Conservation (phyloP, 495 filamentous ascomycete genomes). For the Evernia prunastri region DNA sequence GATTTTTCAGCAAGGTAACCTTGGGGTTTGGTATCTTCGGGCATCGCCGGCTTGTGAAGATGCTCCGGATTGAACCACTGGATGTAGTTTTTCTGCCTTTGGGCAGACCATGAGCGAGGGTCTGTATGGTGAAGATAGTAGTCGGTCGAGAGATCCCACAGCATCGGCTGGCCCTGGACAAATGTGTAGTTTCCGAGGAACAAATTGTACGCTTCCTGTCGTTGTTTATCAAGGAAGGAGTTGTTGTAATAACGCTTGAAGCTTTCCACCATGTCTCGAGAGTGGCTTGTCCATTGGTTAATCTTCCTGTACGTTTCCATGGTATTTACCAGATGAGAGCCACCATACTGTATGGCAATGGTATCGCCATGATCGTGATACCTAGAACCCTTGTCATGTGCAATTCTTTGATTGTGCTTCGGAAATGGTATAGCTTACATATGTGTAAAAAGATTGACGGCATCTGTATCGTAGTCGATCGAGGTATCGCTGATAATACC, state of each 20-base stretch:
- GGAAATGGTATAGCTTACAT: slow-evolving; percentile 48
- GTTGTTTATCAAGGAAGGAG: slow-evolving; percentile 90
- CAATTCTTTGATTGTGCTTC: neutral
- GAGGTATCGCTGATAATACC: slow-evolving; percentile 74
- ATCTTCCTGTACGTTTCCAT: slow-evolving; percentile 99
- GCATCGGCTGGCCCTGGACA: slow-evolving; percentile 83
- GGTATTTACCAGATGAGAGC: slow-evolving; percentile 94
- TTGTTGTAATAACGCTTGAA: slow-evolving; percentile 99
- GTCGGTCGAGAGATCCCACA: slow-evolving; percentile 93
- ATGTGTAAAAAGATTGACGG: slow-evolving; percentile 89
- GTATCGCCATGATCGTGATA: slow-evolving; percentile 95
- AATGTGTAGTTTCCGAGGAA: slow-evolving; percentile 97
- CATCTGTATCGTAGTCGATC: slow-evolving; percentile 90
- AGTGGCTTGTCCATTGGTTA: slow-evolving; percentile 97
- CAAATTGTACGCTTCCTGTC: slow-evolving; percentile 96
- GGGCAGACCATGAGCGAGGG: slow-evolving; percentile 64
- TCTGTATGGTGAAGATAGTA: slow-evolving; percentile 93
- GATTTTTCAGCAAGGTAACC: slow-evolving; percentile 44
- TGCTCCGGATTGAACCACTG: slow-evolving; percentile 80
- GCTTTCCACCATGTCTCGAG: slow-evolving; percentile 96
- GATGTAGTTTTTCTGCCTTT: slow-evolving; percentile 63
- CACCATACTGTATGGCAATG: slow-evolving; percentile 95
- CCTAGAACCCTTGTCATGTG: slow-evolving; percentile 16
- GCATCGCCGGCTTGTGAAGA: slow-evolving; percentile 55
- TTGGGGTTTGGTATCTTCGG: slow-evolving; percentile 39